Evolutionary conservation across 495 filamentous ascomycete genomes (phyloP).

Genomic region (Paragyromitra xinjiangensis): DNA sequence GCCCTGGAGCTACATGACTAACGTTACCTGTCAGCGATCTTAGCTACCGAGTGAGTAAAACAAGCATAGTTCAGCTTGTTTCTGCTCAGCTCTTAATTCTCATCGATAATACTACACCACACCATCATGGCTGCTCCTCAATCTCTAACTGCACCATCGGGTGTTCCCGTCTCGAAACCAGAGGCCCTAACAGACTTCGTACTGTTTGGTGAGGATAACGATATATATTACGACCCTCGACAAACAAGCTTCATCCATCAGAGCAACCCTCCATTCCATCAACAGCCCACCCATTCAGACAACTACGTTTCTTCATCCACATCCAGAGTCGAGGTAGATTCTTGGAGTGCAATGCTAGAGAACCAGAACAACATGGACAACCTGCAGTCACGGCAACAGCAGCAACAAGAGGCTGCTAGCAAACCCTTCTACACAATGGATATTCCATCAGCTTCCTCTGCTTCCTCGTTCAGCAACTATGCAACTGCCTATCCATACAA

Average conservation of each 20-base stretch:
- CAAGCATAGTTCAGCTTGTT: conserved; percentile 51
- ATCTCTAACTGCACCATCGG: conserved; percentile 32
- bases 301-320: conserved; percentile 36
- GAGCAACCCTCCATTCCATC: conserved; percentile 43
- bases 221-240: conserved; percentile 47
- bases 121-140: conserved; percentile 38
- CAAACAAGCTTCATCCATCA: conserved; percentile 49
- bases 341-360: conserved; percentile 50
- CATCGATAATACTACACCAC: conserved; percentile 18
- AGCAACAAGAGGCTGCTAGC: conserved; percentile 37
- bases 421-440: conserved; percentile 54
- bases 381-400: conserved; percentile 43
- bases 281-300: conserved; percentile 42
- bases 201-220: conserved; percentile 46
- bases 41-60: conserved; percentile 47
- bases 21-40: conserved; percentile 36
- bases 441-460: conserved; percentile 35
- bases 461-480: conserved; percentile 43
- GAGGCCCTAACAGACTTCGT: conserved; percentile 53
- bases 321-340: conserved; percentile 38
- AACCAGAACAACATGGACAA: conserved; percentile 36
- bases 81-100: conserved; percentile 44
- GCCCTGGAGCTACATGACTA: conserved; percentile 23
- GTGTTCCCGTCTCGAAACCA: conserved; percentile 34
- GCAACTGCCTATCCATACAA: conserved; percentile 31